phyloP scores from a whole-genome alignment of 2,329 filamentous ascomycete species.

The Mycosphaerella sp. region DNA sequence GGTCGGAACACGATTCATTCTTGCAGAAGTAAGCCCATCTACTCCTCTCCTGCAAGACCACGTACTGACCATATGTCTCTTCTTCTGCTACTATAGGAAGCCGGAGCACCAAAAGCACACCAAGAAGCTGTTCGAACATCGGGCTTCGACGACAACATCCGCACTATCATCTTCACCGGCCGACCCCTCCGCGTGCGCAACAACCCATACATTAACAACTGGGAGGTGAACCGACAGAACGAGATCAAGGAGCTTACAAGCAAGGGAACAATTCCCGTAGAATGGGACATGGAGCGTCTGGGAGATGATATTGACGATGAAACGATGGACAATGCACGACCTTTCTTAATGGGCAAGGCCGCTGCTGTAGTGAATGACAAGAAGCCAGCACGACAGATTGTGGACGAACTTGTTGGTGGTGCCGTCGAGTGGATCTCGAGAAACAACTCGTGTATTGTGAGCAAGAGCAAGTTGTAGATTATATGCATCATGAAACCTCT shows the following conservation, averaged over 20 bases:
- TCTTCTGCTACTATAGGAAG: constrained; percentile 49
- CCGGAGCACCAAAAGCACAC: constrained; percentile 85
- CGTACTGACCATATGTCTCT: constrained; percentile 7
- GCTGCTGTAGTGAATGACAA: constrained; percentile 89
- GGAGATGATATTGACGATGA: constrained; percentile 64
- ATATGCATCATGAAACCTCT: too few species aligned
- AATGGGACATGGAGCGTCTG: constrained; percentile 85
- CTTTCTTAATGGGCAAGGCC: constrained; percentile 94
- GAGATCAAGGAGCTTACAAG: constrained; percentile 90
- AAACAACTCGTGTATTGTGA: constrained; percentile 26
- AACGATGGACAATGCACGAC: constrained; percentile 81
- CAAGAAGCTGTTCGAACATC: constrained; percentile 92
- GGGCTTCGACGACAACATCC: constrained; percentile 89
- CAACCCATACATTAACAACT: constrained; percentile 90
- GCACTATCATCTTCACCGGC: constrained; percentile 97
- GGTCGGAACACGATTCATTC: constrained; percentile 94
- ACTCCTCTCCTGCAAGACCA: background rate
- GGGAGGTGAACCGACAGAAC: constrained; percentile 81
- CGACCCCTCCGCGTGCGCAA: constrained; percentile 87
- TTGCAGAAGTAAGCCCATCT: constrained; percentile 52
- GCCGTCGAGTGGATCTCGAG: constrained; percentile 43
- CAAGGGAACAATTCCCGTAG: constrained; percentile 88
- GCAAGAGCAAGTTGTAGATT: constrained; percentile 35
- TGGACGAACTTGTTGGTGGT: constrained; percentile 87
- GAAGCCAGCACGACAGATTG: constrained; percentile 82